These are phyloP conservation scores for Boletus sp. DNA, from an alignment of 768 basidiomycete genomes.

Conservation along the genomic window DNA sequence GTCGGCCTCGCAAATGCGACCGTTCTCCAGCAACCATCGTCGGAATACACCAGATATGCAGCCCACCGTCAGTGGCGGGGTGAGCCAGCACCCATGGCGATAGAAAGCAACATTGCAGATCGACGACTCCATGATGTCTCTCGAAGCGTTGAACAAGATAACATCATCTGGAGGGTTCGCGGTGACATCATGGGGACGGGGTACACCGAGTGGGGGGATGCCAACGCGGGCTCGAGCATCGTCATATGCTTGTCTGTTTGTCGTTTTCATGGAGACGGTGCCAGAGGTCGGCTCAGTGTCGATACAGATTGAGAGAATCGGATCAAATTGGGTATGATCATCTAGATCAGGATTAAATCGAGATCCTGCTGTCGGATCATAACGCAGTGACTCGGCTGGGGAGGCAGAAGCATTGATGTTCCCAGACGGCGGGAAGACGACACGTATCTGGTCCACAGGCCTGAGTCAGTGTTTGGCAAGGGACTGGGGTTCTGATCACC, in stretches of 20 bases:
- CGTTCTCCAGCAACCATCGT: conserved; percentile 64
- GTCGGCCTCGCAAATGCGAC: conserved; percentile 51
- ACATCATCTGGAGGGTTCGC: conserved; percentile 48
- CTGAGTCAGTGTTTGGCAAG: background rate
- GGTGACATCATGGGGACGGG: background rate
- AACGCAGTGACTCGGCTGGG: conserved; percentile 31
- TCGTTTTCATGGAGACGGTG: conserved; percentile 67
- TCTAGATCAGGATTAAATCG: conserved; percentile 36
- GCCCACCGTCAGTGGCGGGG: conserved; percentile 58
- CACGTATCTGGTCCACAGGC: conserved; percentile 45
- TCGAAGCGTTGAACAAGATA: conserved; percentile 54
- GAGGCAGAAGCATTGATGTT: conserved; percentile 35
- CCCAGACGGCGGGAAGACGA: conserved; percentile 44
- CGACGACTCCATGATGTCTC: conserved; percentile 60
- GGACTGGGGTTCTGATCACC: conserved; percentile 9
- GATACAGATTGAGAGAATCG: conserved; percentile 47
- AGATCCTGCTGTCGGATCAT: conserved; percentile 41
- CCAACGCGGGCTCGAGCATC: conserved; percentile 58
- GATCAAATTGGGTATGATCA: conserved; percentile 24
- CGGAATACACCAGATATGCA: conserved; percentile 74
- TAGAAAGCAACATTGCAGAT: conserved; percentile 73
- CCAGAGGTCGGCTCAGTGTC: conserved; percentile 55
- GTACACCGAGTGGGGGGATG: conserved; percentile 34
- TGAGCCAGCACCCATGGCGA: conserved; percentile 58
- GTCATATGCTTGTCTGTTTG: conserved; percentile 56